These are phyloP conservation scores for Cucumis melo DNA, from an alignment of 306 rosid species.

Conservation along the genomic window DNA sequence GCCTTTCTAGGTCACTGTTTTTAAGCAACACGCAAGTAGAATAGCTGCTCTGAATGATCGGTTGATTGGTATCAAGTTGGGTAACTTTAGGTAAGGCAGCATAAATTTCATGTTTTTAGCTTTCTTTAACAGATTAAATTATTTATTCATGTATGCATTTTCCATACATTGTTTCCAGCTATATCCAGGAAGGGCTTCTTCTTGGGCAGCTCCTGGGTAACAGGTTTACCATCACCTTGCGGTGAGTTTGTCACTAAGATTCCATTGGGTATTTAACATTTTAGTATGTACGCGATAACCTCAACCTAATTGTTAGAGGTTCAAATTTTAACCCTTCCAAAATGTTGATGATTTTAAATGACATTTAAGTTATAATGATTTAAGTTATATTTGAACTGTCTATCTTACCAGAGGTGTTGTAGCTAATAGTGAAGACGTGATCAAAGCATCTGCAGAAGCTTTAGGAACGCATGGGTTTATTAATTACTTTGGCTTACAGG, in stretches of 20 bases:
- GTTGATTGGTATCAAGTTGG: slow-evolving; percentile 78
- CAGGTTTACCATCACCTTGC: slow-evolving; percentile 67
- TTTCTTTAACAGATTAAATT: not conserved
- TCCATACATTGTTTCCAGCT: slow-evolving; percentile 36
- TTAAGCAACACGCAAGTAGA: slow-evolving; percentile 63
- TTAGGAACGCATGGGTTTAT: slow-evolving; percentile 75
- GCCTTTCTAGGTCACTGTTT: slow-evolving; percentile 68
- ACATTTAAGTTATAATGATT: not conserved
- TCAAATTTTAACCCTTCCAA: not conserved
- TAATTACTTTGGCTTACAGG: slow-evolving; percentile 96
- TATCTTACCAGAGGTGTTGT: slow-evolving; percentile 71
- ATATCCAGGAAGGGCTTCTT: slow-evolving; percentile 70
- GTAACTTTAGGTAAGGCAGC: slow-evolving; percentile 78
- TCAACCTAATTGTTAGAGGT: not conserved
- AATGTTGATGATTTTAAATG: not conserved
- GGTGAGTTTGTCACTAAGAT: slow-evolving; percentile 33
- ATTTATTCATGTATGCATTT: slow-evolving; percentile 11
- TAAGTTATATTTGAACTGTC: slow-evolving; percentile 7
- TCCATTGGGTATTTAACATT: not conserved
- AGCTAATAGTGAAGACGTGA: slow-evolving; percentile 73
- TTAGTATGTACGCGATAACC: not conserved
- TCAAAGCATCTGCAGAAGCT: slow-evolving; percentile 70
- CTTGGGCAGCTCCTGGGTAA: slow-evolving; percentile 94
- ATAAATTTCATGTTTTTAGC: not conserved
- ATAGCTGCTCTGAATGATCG: slow-evolving; percentile 78